Conservation (phyloP, 2,329 filamentous ascomycete genomes). For the Helicocarpus griseus region DNA sequence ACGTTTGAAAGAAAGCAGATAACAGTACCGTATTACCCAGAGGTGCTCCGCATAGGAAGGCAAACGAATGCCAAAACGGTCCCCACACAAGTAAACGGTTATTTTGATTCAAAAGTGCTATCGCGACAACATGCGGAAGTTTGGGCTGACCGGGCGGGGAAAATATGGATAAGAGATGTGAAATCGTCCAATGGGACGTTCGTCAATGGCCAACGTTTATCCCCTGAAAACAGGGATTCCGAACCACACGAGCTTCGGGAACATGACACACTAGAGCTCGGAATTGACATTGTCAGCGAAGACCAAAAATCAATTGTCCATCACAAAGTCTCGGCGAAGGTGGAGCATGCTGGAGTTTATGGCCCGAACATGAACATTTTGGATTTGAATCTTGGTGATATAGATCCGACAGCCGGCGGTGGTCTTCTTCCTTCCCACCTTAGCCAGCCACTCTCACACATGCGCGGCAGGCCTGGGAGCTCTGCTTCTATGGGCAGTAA, state of each 20-base stretch:
- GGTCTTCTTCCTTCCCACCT: slow-evolving; percentile 61
- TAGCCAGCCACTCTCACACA: slow-evolving; percentile 54
- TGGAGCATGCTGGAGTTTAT: slow-evolving; percentile 86
- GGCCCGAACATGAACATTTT: slow-evolving; percentile 58
- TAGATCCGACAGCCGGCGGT: slow-evolving; percentile 67
- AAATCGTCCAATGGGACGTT: slow-evolving; percentile 99
- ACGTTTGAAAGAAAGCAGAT: slow-evolving; percentile 98
- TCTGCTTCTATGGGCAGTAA: slow-evolving; percentile 57
- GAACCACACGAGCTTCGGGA: slow-evolving; percentile 90
- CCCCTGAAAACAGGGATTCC: slow-evolving; percentile 89
- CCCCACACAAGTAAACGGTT: slow-evolving; percentile 83
- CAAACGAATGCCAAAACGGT: slow-evolving; percentile 96
- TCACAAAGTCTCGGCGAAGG: slow-evolving; percentile 93
- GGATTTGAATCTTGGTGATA: slow-evolving; percentile 84
- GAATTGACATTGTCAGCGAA: slow-evolving; percentile 97
- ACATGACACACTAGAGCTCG: slow-evolving; percentile 83
- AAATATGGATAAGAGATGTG: slow-evolving; percentile 92
- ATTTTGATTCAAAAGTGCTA: slow-evolving; percentile 95
- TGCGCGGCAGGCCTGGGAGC: slow-evolving; percentile 60
- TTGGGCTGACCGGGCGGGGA: slow-evolving; percentile 75
- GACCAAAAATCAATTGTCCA: slow-evolving; percentile 98
- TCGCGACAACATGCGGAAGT: slow-evolving; percentile 95
- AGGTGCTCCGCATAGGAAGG: slow-evolving; percentile 85
- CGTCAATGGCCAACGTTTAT: slow-evolving; percentile 83
- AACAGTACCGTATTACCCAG: slow-evolving; percentile 82